A percentile compares a stretch with the other conserved stretches of the same genome.
Conservation (phyloP, 306 rosid species). For the Vigna radiata region DNA sequence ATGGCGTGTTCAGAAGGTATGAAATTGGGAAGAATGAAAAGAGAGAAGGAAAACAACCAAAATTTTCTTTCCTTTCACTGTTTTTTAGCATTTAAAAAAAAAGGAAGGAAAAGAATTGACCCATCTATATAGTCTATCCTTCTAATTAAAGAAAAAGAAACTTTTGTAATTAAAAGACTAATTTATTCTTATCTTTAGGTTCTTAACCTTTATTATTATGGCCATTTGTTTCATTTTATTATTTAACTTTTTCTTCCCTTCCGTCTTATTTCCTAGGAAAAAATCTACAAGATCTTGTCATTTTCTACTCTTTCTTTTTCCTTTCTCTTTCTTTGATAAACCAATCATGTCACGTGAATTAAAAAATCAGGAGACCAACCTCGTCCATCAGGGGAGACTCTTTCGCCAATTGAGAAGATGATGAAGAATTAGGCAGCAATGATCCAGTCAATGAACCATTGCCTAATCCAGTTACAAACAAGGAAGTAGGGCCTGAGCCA, state of each 20-base stretch:
- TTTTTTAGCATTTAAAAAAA: too few species aligned
- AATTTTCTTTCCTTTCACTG: too few species aligned
- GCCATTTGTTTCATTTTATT: not conserved
- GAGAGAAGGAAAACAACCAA: too few species aligned
- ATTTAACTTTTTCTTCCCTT: not conserved
- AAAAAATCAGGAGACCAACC: constrained; percentile 55
- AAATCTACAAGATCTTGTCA: too few species aligned
- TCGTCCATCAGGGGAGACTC: constrained; percentile 87
- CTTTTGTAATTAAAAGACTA: not conserved
- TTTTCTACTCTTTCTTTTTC: not conserved
- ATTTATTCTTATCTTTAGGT: not conserved
- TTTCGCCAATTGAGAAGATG: constrained; percentile 81
- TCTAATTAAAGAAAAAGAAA: too few species aligned
- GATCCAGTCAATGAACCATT: constrained; percentile 86
- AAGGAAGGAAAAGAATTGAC: too few species aligned
- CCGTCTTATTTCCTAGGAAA: too few species aligned
- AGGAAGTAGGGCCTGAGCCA: constrained; percentile 81
- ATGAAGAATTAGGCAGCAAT: constrained; percentile 75
- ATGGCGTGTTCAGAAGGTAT: too few species aligned
- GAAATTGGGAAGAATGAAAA: too few species aligned
- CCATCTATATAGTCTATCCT: too few species aligned
- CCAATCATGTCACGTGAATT: constrained; percentile 20
- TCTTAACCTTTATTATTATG: not conserved
- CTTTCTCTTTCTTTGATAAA: not conserved
- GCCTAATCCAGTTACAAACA: constrained; percentile 68